phyloP scores from a whole-genome alignment of 495 filamentous ascomycete genomes.

The Daldinia grandis region DNA sequence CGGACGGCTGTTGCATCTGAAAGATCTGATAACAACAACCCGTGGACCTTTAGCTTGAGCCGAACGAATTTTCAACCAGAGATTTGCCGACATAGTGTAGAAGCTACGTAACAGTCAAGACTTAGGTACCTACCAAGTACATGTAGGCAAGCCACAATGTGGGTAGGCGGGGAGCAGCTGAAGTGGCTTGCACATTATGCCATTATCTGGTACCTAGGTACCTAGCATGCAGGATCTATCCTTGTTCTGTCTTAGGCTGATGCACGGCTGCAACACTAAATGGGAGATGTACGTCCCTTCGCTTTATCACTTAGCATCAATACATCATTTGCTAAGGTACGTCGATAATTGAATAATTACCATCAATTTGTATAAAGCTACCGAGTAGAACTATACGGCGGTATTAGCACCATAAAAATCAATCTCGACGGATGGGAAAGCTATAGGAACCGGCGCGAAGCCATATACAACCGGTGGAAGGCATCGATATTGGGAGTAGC shows the following conservation, averaged over 20 bases:
- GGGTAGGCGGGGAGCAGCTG: no score
- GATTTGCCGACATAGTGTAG: constrained; percentile 36
- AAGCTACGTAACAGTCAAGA: constrained; percentile 25
- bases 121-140: no score
- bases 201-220: constrained; percentile 21
- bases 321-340: neutral
- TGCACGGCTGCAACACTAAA: constrained; percentile 4
- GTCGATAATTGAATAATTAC: neutral
- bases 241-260: neutral
- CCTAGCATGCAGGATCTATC: constrained; percentile 1
- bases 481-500: constrained; percentile 13
- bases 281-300: neutral
- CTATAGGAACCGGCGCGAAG: constrained; percentile 11
- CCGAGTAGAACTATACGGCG: neutral
- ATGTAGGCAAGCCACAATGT: no score
- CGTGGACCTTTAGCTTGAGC: constrained; percentile 20
- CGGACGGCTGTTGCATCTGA: constrained; percentile 40
- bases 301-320: neutral
- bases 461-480: constrained; percentile 26
- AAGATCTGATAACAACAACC: constrained; percentile 43
- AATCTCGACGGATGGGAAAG: constrained; percentile 20
- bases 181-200: constrained; percentile 4
- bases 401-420: neutral
- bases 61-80: constrained; percentile 33
- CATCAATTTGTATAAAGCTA: neutral